Evolutionary conservation across 768 basidiomycete genomes (phyloP).

Genomic region (Plicaturopsis crispa): DNA sequence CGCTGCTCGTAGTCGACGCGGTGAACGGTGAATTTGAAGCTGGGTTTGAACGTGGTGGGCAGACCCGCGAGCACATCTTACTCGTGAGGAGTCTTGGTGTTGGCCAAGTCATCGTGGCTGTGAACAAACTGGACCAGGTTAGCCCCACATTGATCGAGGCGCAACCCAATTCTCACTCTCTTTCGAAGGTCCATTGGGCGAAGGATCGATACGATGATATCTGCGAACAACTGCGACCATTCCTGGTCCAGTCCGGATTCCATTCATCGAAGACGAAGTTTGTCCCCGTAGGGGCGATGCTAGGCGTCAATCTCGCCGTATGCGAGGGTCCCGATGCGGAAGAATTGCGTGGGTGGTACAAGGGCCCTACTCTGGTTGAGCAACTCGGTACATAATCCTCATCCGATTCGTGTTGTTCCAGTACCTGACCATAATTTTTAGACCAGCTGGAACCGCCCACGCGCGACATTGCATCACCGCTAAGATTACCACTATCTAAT

Average conservation of each 20-base stretch:
- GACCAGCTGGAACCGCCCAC: constrained; percentile 77
- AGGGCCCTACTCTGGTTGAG: constrained; percentile 78
- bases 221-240: constrained; percentile 60
- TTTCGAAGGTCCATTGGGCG: constrained; percentile 76
- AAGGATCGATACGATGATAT: constrained; percentile 83
- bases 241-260: constrained; percentile 87
- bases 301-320: constrained; percentile 74
- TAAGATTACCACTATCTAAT: constrained; percentile 89
- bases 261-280: constrained; percentile 70
- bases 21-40: constrained; percentile 91
- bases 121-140: constrained; percentile 95
- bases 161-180: not conserved
- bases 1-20: constrained; percentile 88
- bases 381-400: constrained; percentile 53
- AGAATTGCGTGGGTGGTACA: constrained; percentile 67
- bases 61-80: constrained; percentile 90
- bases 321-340: constrained; percentile 38
- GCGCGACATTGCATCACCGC: constrained; percentile 66
- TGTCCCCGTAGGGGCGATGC: constrained; percentile 85
- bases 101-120: constrained; percentile 80
- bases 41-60: constrained; percentile 90
- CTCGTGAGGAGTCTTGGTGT: constrained; percentile 92
- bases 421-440: constrained; percentile 19
- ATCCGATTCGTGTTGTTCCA: not conserved
- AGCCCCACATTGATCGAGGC: constrained; percentile 13